Conservation (phyloP, 352 stramenopile genomes). For the Phytopythium chamaehyphon region DNA sequence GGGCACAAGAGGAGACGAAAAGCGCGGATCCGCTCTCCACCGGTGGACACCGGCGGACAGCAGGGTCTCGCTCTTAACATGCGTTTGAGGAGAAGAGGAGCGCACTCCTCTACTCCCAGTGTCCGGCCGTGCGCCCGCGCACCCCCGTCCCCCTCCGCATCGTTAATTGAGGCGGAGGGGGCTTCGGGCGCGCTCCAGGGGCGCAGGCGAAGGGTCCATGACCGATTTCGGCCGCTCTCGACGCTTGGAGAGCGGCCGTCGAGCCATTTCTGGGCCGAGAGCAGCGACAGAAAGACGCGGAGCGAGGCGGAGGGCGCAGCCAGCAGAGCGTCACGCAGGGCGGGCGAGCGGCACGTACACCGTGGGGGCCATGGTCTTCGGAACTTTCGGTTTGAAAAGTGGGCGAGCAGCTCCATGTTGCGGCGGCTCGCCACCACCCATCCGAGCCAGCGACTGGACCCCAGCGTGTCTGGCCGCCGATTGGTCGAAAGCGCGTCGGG, state of each 20-base stretch:
- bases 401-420: slow-evolving; percentile 9
- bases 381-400: slow-evolving; percentile 91
- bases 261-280: slow-evolving; percentile 5
- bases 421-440: neutral
- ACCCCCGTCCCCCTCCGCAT: neutral
- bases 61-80: slow-evolving; percentile 40
- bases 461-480: slow-evolving; percentile 27
- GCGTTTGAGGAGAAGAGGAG: slow-evolving; percentile 85
- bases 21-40: too few species aligned
- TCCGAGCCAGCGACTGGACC: slow-evolving; percentile 4
- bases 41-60: neutral
- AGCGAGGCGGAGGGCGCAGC: neutral
- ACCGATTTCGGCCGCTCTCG: slow-evolving; percentile 5
- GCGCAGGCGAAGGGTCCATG: slow-evolving; percentile 56
- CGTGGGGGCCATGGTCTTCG: slow-evolving; percentile 71
- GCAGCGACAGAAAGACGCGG: neutral
- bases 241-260: neutral
- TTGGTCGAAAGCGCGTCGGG: slow-evolving; percentile 28
- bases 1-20: slow-evolving; percentile 75
- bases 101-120: slow-evolving; percentile 75
- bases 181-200: neutral
- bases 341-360: slow-evolving; percentile 55
- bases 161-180: neutral
- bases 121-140: slow-evolving; percentile 54
- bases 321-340: neutral